phyloP scores from a whole-genome alignment of 1,284 basidiomycete genomes.

The Trametes polyzona region DNA sequence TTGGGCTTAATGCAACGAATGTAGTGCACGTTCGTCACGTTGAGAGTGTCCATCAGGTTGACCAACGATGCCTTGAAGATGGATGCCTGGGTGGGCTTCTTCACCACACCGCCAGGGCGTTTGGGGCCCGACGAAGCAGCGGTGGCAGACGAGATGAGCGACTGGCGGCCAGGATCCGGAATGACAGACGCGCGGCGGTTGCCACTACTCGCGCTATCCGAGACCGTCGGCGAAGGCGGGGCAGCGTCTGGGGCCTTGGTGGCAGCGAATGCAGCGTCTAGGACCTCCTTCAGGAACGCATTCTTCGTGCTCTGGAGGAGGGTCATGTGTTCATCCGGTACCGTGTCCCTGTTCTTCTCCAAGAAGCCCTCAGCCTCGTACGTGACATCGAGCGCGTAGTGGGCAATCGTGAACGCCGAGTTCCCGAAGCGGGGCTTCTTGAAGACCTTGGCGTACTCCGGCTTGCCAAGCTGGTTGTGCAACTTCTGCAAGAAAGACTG shows the following conservation, averaged over 20 bases:
- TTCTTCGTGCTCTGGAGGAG: conserved; percentile 89
- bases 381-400: conserved; percentile 97
- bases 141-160: conserved; percentile 60
- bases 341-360: conserved; percentile 99
- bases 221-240: conserved; percentile 71
- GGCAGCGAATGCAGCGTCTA: conserved; percentile 86
- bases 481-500: conserved; percentile 94
- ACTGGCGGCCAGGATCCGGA: conserved; percentile 82
- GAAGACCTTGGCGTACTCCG: conserved; percentile 88
- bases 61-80: conserved; percentile 98
- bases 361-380: conserved; percentile 99
- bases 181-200: conserved; percentile 82
- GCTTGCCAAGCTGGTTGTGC: conserved; percentile 84
- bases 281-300: conserved; percentile 91
- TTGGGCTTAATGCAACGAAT: conserved; percentile 99
- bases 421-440: conserved; percentile 99
- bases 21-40: conserved; percentile 98
- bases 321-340: conserved; percentile 96
- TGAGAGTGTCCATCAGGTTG: conserved; percentile 96
- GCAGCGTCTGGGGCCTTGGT: conserved; percentile 68
- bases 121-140: conserved; percentile 50
- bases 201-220: conserved; percentile 72
- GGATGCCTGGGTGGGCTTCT: conserved; percentile 96
- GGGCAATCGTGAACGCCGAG: conserved; percentile 96
- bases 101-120: conserved; percentile 69